Evolutionary conservation across 257 asterid species (phyloP), one percentile per base, ranked within the genome.

Genomic region (Mentha longifolia): DNA sequence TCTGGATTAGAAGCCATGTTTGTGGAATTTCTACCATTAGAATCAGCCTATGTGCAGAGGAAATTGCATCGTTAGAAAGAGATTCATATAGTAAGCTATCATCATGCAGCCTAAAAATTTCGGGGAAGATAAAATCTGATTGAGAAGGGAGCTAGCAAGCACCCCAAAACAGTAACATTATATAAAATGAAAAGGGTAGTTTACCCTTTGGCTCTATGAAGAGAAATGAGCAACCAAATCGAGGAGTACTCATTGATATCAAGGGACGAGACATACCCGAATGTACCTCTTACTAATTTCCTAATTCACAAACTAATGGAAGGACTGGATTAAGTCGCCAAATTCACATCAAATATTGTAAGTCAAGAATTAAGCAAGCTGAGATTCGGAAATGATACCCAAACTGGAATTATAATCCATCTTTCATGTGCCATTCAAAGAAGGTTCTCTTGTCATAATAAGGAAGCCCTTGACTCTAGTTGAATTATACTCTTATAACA

Each of bases 21-120:
- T 9, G 58, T 61, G 56, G 82, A 67, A 14, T 71, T 83, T 46
- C 47, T 73, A 35, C 71, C 52, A 22, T 61, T 74, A 45, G 72
- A 74, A 62, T 68, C 88, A 74, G 42, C 85, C 97, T 89, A 85
- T 77, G 83, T n/a, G 60, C 67, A 74, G 31, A 39, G 51, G 47
- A 58, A 54, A 42, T 22, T 12, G 45, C 1, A 19, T 5, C 6
- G 19, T 73, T 70, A 68, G 65, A 19, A 9, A 71, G 66, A 70
- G 66, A 45, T 67, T 49, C 22, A 41, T 46, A 22, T 71, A 16
- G 39, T 47, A 15, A 70, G 54, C 42, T 35, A 42, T 57, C 57
- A 30, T 39, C 67, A 73, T 35, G 39, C 39, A 35, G 39, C 39
- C 39, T 35, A 6, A 35, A 35, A 35, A 5, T 35, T 35, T 35